Percentiles rank a stretch among this genome's conserved stretches.
These are phyloP conservation scores for Mycena haematopus DNA, from an alignment of 768 basidiomycete species.

Conservation along the genomic window DNA sequence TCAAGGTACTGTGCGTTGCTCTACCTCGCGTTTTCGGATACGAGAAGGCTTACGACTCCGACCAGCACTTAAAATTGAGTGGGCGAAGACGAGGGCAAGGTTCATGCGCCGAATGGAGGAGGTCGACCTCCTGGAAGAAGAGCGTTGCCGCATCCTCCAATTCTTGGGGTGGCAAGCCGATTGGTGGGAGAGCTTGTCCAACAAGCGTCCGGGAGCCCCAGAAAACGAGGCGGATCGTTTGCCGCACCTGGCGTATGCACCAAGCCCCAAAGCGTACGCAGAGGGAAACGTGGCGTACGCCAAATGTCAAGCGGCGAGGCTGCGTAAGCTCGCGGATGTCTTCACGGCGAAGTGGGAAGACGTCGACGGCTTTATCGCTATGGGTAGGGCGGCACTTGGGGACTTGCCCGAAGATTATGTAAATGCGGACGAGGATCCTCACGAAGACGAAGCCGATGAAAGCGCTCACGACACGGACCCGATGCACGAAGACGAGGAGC, in stretches of 20 bases:
- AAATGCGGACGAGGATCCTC: too few species aligned
- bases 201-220: background rate
- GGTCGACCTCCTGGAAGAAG: background rate
- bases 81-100: background rate
- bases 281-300: background rate
- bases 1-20: too few species aligned
- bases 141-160: background rate
- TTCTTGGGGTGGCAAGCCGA: background rate
- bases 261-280: background rate
- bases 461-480: too few species aligned
- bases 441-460: too few species aligned
- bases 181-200: background rate
- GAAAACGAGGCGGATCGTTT: background rate
- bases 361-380: background rate
- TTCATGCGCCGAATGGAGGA: background rate
- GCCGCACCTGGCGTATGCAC: too few species aligned
- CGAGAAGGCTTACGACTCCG: too few species aligned
- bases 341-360: background rate
- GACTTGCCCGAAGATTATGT: background rate
- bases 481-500: too few species aligned
- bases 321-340: background rate
- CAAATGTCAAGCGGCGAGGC: background rate
- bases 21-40: too few species aligned
- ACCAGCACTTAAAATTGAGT: background rate
- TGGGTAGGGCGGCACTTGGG: background rate